Percentiles rank a stretch among this genome's conserved stretches.
Evolutionary conservation across 2,329 filamentous ascomycete species (phyloP).

Genomic region (Oidium heveae): DNA sequence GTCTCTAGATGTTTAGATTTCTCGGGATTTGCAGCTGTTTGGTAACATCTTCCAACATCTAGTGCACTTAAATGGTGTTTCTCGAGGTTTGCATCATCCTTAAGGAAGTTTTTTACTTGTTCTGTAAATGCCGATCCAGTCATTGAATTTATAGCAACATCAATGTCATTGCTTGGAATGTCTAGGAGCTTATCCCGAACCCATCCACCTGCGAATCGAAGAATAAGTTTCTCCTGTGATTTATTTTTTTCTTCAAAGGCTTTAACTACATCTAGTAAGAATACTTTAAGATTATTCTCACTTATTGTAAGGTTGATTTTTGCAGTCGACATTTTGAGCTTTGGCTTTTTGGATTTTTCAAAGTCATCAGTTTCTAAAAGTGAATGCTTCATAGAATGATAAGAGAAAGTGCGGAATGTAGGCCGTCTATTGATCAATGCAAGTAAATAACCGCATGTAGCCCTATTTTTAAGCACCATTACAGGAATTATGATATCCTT

Average conservation of each 20-base stretch:
- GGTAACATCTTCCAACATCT: constrained; percentile 55
- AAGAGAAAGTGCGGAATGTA: not conserved
- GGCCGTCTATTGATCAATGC: not conserved
- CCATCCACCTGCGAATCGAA: constrained; percentile 72
- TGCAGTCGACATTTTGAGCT: constrained; percentile 7
- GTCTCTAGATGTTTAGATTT: constrained; percentile 95
- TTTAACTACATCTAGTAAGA: constrained; percentile 60
- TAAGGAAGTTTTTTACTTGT: constrained; percentile 42
- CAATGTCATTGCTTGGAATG: constrained; percentile 52
- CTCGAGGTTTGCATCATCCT: constrained; percentile 28
- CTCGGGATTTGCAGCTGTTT: constrained; percentile 75
- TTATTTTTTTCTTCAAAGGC: constrained; percentile 31
- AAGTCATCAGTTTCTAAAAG: constrained; percentile 4
- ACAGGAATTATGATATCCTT: not conserved
- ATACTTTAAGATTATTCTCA: constrained; percentile 45
- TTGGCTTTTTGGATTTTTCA: constrained; percentile 4
- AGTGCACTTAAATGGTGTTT: constrained; percentile 32
- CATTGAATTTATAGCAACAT: constrained; percentile 67
- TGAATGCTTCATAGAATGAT: not conserved
- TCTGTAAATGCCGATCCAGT: constrained; percentile 55
- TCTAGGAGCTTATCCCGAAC: constrained; percentile 63
- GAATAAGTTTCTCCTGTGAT: constrained; percentile 28
- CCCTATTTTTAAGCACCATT: not conserved
- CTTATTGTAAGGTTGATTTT: constrained; percentile 35
- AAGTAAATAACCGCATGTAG: not conserved